Percentiles rank a stretch among this genome's conserved stretches.
Conservation (phyloP, 768 basidiomycete species). For the Lactifluus piperatus region DNA sequence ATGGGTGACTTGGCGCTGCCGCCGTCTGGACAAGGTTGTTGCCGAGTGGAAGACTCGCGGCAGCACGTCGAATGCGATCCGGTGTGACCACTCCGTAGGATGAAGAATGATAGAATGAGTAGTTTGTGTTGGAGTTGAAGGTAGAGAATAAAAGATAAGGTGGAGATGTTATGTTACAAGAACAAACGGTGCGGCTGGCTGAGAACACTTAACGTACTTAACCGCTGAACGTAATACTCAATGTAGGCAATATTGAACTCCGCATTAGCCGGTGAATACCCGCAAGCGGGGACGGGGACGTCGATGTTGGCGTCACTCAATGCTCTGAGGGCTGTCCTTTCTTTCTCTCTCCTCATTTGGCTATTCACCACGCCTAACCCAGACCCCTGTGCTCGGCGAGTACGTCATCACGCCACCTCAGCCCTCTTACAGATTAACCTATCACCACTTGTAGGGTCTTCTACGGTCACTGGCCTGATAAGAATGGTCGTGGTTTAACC, state of each 20-base stretch:
- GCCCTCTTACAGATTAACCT: background rate
- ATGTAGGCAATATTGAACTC: too few relatives aligned
- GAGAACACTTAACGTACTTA: too few relatives aligned
- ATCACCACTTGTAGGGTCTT: conserved; percentile 47
- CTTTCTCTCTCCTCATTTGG: background rate
- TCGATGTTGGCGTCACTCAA: too few relatives aligned
- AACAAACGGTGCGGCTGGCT: background rate
- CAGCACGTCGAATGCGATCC: background rate
- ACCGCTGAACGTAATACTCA: too few relatives aligned
- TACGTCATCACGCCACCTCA: conserved; percentile 32
- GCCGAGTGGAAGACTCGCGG: background rate
- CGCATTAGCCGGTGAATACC: too few relatives aligned
- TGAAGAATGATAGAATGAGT: background rate
- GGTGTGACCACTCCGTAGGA: background rate
- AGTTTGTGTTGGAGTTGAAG: conserved; percentile 1
- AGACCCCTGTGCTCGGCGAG: conserved; percentile 93
- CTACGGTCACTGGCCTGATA: conserved; percentile 82
- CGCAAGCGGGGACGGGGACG: too few relatives aligned
- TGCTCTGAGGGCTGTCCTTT: too few relatives aligned
- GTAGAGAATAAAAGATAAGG: background rate
- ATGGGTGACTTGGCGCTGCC: background rate
- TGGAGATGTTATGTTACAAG: background rate
- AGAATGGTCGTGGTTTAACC: conserved; percentile 64
- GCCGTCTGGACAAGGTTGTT: background rate
- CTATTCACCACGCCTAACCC: background rate